A percentile compares a stretch with the other conserved stretches of the same genome.
These are phyloP conservation scores for Mycena kentingensis DNA, from an alignment of 768 basidiomycete genomes.

Conservation along the genomic window DNA sequence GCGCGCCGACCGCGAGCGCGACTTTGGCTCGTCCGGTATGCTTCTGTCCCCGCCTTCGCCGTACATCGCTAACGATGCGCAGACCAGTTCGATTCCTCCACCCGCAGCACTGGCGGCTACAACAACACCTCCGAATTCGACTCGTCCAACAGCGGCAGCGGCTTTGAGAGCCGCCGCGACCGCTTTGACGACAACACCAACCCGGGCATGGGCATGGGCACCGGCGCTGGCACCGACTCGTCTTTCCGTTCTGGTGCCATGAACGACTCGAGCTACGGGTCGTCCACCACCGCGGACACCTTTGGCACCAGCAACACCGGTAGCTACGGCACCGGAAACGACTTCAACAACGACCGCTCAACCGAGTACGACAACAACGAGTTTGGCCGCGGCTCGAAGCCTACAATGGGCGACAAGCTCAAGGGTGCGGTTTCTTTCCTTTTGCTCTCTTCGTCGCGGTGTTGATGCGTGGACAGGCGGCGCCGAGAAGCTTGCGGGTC, in stretches of 20 bases:
- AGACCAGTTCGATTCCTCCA: not conserved
- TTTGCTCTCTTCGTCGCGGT: not conserved
- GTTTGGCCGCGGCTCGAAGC: constrained; percentile 2
- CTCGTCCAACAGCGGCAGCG: not conserved
- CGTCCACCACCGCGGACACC: not conserved
- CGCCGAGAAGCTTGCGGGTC: constrained; percentile 13
- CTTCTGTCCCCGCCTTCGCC: not conserved
- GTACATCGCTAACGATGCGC: not conserved
- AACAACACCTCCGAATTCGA: not conserved
- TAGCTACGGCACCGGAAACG: not conserved
- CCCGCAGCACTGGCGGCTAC: not conserved
- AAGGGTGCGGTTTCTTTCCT: constrained; percentile 1
- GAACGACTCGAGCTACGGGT: constrained; percentile 5
- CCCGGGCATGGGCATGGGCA: not conserved
- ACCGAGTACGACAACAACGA: not conserved
- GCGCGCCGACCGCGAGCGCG: not conserved
- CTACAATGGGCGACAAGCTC: constrained; percentile 14
- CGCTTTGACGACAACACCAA: constrained; percentile 7
- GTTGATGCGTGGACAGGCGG: constrained; percentile 6
- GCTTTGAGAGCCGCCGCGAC: constrained; percentile 6
- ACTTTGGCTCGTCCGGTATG: not conserved
- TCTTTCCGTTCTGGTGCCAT: not conserved
- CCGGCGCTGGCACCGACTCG: not conserved
- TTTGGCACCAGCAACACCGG: constrained; percentile 1
- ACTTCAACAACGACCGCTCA: not conserved